Base-by-base conservation (phyloP, 2,329 filamentous ascomycete species). In the Colletotrichum costaricense region DNA sequence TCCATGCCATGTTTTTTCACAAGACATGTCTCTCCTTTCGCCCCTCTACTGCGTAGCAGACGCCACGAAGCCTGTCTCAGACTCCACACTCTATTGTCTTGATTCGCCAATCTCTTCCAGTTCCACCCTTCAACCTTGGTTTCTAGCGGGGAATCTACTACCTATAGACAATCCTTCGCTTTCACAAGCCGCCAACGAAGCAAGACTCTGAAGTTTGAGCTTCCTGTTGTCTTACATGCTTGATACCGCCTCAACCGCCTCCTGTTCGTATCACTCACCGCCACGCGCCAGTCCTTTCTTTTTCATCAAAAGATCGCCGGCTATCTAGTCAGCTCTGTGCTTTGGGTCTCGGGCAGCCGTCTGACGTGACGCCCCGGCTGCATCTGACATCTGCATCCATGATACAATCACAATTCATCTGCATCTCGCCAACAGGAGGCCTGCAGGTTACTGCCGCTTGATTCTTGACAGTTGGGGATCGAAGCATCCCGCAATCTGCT, bases 351-450 rank as follows among this genome's bases (percentile, higher is more conserved):
- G 54, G 58, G 38, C 63, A 38, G 33, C 52, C 69, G 42, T 58
- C 64, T 57, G 58, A 63, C 64, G 64, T 63, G 69, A 68, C 64
- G 42, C 19, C 19, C 42, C 42, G 38, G 52, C 64, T 24, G 22
- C 64, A 56, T 46, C 30, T 63, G 66, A 49, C 42, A 22, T 49
- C 30, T 38, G 14, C 62, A 33, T 38, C 26, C 57, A 56, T 24
- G n/a, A 11, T 52, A 33, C 46, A 19, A 28, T 70, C 67, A 73
- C n/a, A 56, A 65, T 26, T 70, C 67, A 52, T 56, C 70, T 73
- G 70, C 67, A 70, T 60, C 67, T 64, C 60, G 60, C 60, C 70
- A 52, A 59, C 55, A 69, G 52, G 19, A 30, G 58, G 22, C 42
- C 49, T 55, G 54, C 66, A 11, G 11, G 42, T 46, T 35, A 26